Conservation (phyloP, 2,329 filamentous ascomycete genomes). For the Botrytis paeoniae region DNA sequence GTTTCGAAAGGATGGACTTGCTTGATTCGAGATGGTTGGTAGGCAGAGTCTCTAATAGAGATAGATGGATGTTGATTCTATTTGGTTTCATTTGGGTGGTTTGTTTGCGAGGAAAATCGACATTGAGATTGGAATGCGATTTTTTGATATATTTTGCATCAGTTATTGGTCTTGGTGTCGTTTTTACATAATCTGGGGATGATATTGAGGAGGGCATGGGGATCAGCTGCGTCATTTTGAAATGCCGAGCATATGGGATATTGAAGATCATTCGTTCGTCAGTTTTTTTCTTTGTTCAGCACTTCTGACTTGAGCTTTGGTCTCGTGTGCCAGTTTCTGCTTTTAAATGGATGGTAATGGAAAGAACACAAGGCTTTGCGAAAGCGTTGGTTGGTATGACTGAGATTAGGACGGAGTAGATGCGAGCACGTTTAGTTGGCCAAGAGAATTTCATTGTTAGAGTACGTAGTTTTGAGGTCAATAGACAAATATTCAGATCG, state of each 20-base stretch:
- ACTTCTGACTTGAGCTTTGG: background rate
- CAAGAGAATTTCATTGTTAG: background rate
- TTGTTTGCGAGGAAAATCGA: background rate
- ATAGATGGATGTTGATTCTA: no score
- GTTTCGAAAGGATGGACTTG: slow-evolving; percentile 31
- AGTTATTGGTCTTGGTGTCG: background rate
- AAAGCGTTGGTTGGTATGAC: background rate
- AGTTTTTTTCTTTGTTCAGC: background rate
- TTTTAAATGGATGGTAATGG: no score
- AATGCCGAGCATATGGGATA: background rate
- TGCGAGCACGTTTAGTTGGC: background rate
- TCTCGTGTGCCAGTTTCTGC: background rate
- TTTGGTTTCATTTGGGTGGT: background rate
- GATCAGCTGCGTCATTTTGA: background rate
- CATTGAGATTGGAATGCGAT: background rate
- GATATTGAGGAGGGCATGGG: background rate
- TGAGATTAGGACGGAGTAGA: background rate
- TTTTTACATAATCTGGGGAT: background rate
- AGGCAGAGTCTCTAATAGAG: background rate
- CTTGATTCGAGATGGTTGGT: background rate
- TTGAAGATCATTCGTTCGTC: background rate
- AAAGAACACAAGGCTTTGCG: background rate
- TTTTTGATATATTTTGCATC: background rate
- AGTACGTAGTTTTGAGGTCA: background rate
- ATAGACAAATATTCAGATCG: background rate